Conservation (phyloP, 495 filamentous ascomycete genomes). For the Hypoxylon intermedium region DNA sequence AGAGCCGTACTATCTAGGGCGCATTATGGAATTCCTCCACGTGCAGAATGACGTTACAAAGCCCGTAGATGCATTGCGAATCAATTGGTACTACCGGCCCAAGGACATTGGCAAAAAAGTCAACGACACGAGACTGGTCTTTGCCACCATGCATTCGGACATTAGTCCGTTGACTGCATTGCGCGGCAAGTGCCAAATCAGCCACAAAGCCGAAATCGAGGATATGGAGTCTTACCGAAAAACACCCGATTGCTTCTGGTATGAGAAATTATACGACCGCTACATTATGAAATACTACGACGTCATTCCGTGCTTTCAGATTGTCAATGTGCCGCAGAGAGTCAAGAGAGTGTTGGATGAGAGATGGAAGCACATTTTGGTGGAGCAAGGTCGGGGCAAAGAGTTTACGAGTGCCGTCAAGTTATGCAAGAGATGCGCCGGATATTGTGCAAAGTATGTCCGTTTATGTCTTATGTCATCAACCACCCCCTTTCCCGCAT, state of each 20-base stretch:
- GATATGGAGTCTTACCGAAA: slow-evolving; percentile 86
- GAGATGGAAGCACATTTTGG: slow-evolving; percentile 92
- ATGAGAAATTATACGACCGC: slow-evolving; percentile 94
- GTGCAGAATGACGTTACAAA: slow-evolving; percentile 71
- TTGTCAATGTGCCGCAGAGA: slow-evolving; percentile 93
- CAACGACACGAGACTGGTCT: slow-evolving; percentile 86
- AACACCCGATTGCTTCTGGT: slow-evolving; percentile 88
- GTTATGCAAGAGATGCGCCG: slow-evolving; percentile 86
- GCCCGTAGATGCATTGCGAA: slow-evolving; percentile 83
- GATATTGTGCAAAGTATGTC: slow-evolving; percentile 87
- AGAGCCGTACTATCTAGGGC: slow-evolving; percentile 95
- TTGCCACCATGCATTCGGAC: slow-evolving; percentile 98
- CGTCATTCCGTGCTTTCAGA: slow-evolving; percentile 86
- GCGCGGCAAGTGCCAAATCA: slow-evolving; percentile 89
- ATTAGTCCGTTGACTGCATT: slow-evolving; percentile 89
- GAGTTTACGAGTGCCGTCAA: slow-evolving; percentile 97
- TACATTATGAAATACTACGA: slow-evolving; percentile 99
- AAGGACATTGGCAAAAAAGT: slow-evolving; percentile 93
- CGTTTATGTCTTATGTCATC: slow-evolving; percentile 41
- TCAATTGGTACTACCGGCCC: slow-evolving; percentile 98
- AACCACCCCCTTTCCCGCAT: slow-evolving; percentile 12
- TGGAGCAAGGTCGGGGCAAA: slow-evolving; percentile 89
- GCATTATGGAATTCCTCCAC: slow-evolving; percentile 97
- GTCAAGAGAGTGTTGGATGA: slow-evolving; percentile 96
- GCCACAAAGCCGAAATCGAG: slow-evolving; percentile 83